These are phyloP conservation scores for Sporodiniella umbellata DNA, from an alignment of 371 early-diverging fungal genomes.

Conservation along the genomic window DNA sequence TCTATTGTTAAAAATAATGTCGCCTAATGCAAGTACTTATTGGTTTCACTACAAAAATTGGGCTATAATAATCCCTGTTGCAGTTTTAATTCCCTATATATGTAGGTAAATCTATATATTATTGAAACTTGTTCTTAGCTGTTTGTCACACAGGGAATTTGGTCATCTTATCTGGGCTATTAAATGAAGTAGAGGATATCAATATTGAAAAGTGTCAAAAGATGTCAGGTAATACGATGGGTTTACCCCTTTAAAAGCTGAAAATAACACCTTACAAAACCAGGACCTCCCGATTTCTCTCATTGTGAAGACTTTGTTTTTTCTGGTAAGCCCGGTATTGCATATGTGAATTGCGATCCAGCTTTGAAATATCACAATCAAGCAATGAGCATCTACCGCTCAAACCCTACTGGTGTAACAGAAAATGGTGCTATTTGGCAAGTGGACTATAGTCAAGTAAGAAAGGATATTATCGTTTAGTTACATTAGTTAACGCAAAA, in stretches of 20 bases:
- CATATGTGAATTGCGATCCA: constrained; percentile 36
- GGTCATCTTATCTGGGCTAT: constrained; percentile 5
- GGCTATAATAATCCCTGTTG: constrained; percentile 5
- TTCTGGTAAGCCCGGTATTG: constrained; percentile 20
- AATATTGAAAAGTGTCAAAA: constrained; percentile 17
- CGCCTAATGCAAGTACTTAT: constrained; percentile 2
- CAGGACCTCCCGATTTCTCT: constrained; percentile 25
- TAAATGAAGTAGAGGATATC: constrained; percentile 1
- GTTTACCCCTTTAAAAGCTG: neutral
- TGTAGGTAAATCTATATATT: constrained; percentile 5
- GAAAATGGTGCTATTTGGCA: constrained; percentile 28
- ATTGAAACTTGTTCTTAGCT: neutral
- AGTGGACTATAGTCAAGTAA: constrained; percentile 25
- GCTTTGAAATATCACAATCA: constrained; percentile 19
- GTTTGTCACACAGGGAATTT: constrained; percentile 1
- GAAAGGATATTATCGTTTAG: neutral
- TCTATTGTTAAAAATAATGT: neutral
- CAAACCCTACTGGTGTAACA: constrained; percentile 3
- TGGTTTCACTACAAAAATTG: constrained; percentile 22
- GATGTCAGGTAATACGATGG: constrained; percentile 10
- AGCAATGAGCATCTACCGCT: constrained; percentile 21
- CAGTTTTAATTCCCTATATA: constrained; percentile 6
- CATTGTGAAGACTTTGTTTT: constrained; percentile 34
- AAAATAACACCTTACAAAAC: neutral
- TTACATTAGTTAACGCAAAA: too few species aligned